These are phyloP conservation scores for Curvularia spicifera DNA, from an alignment of 2,329 filamentous ascomycete species.

Conservation along the genomic window DNA sequence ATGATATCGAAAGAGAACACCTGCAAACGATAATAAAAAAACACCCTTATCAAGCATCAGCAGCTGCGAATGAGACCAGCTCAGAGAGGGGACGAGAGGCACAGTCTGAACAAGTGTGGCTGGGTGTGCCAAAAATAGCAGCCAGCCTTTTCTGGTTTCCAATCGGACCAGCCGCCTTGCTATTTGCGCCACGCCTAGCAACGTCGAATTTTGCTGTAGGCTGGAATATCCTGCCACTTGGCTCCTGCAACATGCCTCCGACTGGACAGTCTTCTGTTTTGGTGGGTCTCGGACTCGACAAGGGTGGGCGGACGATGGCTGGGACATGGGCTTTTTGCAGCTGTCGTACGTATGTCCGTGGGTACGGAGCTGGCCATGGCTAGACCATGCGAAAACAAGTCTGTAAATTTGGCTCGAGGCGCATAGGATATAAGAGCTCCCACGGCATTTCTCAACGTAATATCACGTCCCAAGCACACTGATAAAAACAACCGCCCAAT, in stretches of 20 bases:
- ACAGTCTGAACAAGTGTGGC: slow-evolving; percentile 9
- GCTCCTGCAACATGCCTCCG: background rate
- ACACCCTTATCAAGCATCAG: background rate
- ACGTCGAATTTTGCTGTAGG: background rate
- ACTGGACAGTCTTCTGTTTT: slow-evolving; percentile 6
- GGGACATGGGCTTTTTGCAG: slow-evolving; percentile 18
- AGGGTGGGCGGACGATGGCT: slow-evolving; percentile 17
- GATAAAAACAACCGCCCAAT: background rate
- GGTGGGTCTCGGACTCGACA: slow-evolving; percentile 12
- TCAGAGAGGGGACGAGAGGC: slow-evolving; percentile 4
- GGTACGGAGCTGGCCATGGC: slow-evolving; percentile 9
- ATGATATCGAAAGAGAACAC: background rate
- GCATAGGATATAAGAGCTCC: slow-evolving; percentile 15
- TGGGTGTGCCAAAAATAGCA: slow-evolving; percentile 15
- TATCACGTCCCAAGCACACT: slow-evolving; percentile 4
- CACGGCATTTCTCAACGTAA: background rate
- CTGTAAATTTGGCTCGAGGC: slow-evolving; percentile 7
- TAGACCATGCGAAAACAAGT: slow-evolving; percentile 4
- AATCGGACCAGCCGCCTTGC: slow-evolving; percentile 6
- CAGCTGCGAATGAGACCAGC: slow-evolving; percentile 3
- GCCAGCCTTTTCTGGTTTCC: slow-evolving; percentile 7
- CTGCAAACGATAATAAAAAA: background rate
- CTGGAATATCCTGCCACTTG: slow-evolving; percentile 1
- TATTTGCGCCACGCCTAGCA: slow-evolving; percentile 2
- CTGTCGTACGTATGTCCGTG: slow-evolving; percentile 20